These are phyloP conservation scores for Alternaria triticina DNA, from an alignment of 2,329 filamentous ascomycete genomes.

Conservation along the genomic window DNA sequence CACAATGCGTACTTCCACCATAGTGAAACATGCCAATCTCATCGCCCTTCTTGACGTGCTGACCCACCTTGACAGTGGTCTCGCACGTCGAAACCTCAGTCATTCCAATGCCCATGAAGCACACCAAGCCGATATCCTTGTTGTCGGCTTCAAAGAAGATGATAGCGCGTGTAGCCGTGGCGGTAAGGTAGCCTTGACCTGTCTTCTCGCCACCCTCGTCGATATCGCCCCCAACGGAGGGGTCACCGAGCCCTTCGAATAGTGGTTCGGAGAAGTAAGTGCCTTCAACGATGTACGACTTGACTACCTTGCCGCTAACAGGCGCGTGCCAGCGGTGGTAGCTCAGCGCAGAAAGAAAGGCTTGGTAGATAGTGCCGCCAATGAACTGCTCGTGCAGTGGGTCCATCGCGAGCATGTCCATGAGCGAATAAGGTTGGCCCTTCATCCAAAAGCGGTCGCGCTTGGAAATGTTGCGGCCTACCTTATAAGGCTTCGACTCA, in stretches of 20 bases:
- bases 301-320: constrained; percentile 66
- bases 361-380: constrained; percentile 73
- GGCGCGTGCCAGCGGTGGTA: constrained; percentile 78
- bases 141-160: constrained; percentile 76
- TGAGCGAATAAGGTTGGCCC: constrained; percentile 69
- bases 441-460: constrained; percentile 73
- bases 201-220: constrained; percentile 51
- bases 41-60: constrained; percentile 72
- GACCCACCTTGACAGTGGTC: constrained; percentile 70
- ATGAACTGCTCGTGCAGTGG: constrained; percentile 61
- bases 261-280: constrained; percentile 72
- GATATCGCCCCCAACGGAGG: constrained; percentile 48
- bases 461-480: constrained; percentile 58
- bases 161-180: constrained; percentile 71
- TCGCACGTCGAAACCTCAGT: constrained; percentile 77
- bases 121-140: constrained; percentile 70
- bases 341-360: constrained; percentile 69
- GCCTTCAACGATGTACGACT: constrained; percentile 65
- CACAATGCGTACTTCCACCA: constrained; percentile 73
- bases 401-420: constrained; percentile 68
- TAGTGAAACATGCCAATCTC: constrained; percentile 82
- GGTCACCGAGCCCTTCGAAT: constrained; percentile 55
- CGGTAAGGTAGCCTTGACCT: constrained; percentile 70
- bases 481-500: constrained; percentile 66
- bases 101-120: constrained; percentile 76